Evolutionary conservation across 345 rosid species (phyloP).

Genomic region (Pelargonium nanum): DNA sequence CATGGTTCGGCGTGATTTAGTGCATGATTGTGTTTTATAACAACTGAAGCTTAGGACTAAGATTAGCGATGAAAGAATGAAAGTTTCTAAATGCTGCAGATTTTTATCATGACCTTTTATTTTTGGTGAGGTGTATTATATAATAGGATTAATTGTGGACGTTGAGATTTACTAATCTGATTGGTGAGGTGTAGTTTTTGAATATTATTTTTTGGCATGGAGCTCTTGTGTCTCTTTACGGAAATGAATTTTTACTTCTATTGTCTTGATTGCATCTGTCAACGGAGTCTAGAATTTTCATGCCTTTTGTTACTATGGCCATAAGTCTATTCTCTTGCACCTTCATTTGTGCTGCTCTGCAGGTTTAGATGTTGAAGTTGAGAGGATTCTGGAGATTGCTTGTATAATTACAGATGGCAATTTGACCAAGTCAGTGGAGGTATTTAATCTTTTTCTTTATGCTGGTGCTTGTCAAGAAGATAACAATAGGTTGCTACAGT

Average conservation of each 20-base stretch:
- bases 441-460: constrained; percentile 9
- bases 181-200: too few relatives aligned
- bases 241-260: neutral
- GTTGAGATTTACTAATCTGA: too few relatives aligned
- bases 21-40: neutral
- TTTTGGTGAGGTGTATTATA: neutral
- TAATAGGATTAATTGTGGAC: too few relatives aligned
- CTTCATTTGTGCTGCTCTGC: constrained; percentile 14
- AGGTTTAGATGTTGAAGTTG: constrained; percentile 76
- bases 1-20: neutral
- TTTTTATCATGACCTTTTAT: too few relatives aligned
- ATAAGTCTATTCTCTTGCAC: neutral
- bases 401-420: constrained; percentile 81
- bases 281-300: neutral
- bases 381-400: constrained; percentile 87
- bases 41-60: neutral
- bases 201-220: neutral
- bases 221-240: neutral
- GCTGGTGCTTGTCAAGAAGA: neutral
- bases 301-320: neutral
- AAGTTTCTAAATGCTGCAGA: neutral
- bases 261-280: neutral
- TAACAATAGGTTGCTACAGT: too few relatives aligned
- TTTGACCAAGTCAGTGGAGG: constrained; percentile 69
- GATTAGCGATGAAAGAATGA: neutral